Evolutionary conservation across 2,329 filamentous ascomycete genomes (phyloP).

Genomic region (Hansfordia pulvinata): DNA sequence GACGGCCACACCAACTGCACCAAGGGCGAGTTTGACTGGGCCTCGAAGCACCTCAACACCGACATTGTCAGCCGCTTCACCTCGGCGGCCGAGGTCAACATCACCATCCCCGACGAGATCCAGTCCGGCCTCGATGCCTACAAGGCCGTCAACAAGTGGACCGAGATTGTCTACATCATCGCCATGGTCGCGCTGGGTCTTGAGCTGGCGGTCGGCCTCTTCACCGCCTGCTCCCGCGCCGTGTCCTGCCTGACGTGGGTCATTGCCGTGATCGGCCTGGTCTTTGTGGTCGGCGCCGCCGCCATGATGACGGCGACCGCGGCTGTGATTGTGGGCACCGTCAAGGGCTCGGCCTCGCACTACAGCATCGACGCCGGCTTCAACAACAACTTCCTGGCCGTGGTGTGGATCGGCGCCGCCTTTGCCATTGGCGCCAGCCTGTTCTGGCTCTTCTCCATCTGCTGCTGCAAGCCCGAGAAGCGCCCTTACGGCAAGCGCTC

Average conservation of each 20-base stretch:
- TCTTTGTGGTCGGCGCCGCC: conserved; percentile 46
- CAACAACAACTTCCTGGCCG: conserved; percentile 55
- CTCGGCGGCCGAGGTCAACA: conserved; percentile 32
- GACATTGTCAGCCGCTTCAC: conserved; percentile 45
- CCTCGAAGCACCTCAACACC: conserved; percentile 54
- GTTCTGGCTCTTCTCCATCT: conserved; percentile 87
- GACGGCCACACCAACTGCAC: conserved; percentile 53
- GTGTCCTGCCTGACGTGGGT: conserved; percentile 75
- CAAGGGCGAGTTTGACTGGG: conserved; percentile 61
- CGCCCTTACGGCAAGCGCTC: conserved; percentile 15
- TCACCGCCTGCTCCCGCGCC: conserved; percentile 70
- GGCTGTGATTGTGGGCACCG: conserved; percentile 51
- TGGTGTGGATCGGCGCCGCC: conserved; percentile 67
- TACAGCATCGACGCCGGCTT: conserved; percentile 59
- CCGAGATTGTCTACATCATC: conserved; percentile 67
- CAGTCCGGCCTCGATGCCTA: conserved; percentile 59
- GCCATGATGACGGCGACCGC: conserved; percentile 64
- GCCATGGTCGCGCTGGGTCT: conserved; percentile 55
- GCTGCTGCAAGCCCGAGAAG: conserved; percentile 68
- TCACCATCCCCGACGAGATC: conserved; percentile 55
- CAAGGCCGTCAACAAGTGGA: conserved; percentile 63
- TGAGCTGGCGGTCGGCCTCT: conserved; percentile 66
- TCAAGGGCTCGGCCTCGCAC: conserved; percentile 51
- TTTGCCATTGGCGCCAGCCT: conserved; percentile 63
- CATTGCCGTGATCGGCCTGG: conserved; percentile 48